Percentiles rank a stretch among this genome's conserved stretches.
These are phyloP conservation scores for Coriolopsis trogii DNA, from an alignment of 1,284 basidiomycete species.

Conservation along the genomic window DNA sequence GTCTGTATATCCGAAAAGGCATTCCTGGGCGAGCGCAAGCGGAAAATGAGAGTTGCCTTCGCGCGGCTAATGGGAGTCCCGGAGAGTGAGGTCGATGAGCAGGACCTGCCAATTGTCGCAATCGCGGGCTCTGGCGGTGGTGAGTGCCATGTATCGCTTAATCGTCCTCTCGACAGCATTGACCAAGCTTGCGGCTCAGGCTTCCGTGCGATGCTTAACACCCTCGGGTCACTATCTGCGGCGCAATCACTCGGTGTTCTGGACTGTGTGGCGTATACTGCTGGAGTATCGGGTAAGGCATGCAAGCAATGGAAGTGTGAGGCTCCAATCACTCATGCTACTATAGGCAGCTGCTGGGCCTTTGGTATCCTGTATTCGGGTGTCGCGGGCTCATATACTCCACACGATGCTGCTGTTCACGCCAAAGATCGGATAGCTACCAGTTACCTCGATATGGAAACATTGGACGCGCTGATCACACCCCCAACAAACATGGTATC, in stretches of 20 bases:
- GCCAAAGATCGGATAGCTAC: slow-evolving; percentile 37
- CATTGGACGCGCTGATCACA: slow-evolving; percentile 38
- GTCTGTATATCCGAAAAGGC: slow-evolving; percentile 40
- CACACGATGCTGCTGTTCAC: slow-evolving; percentile 33
- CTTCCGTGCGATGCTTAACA: slow-evolving; percentile 45
- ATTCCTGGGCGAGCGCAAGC: slow-evolving; percentile 37
- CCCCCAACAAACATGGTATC: slow-evolving; percentile 40
- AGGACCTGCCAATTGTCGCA: slow-evolving; percentile 44
- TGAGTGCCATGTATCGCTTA: slow-evolving; percentile 12
- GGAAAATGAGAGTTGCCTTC: slow-evolving; percentile 37
- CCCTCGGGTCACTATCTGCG: slow-evolving; percentile 39
- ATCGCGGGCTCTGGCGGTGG: slow-evolving; percentile 47
- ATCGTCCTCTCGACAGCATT: not conserved
- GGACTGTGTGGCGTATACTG: slow-evolving; percentile 39
- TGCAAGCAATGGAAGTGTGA: too few relatives aligned
- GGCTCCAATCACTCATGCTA: not conserved
- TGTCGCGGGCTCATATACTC: slow-evolving; percentile 33
- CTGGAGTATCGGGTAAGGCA: slow-evolving; percentile 41
- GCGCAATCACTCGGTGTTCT: slow-evolving; percentile 38
- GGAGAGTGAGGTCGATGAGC: slow-evolving; percentile 39
- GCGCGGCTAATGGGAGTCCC: slow-evolving; percentile 39
- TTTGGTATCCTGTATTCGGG: slow-evolving; percentile 43
- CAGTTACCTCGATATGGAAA: slow-evolving; percentile 41
- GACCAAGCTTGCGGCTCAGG: slow-evolving; percentile 23
- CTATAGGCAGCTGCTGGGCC: slow-evolving; percentile 40